Evolutionary conservation across 2,329 filamentous ascomycete genomes (phyloP), one percentile per base, ranked within the genome.

Genomic region (Botryosphaeria dothidea): DNA sequence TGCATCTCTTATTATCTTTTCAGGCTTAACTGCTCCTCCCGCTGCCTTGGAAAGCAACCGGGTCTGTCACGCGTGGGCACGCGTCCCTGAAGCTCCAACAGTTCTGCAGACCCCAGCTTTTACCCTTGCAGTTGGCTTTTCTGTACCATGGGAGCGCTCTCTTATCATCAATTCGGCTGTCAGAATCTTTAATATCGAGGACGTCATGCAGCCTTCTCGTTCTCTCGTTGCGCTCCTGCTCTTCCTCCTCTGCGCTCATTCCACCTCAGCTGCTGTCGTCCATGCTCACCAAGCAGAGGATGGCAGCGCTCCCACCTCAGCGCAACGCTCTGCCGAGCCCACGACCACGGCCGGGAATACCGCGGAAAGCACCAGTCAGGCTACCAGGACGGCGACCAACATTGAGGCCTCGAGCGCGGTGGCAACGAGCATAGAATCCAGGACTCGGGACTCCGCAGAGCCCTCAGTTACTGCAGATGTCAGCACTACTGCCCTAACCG

Each of bases 401-500:
- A 25, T 46, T 25, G 19, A 7, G 38, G 19, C 56, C 13, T 60
- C 56, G 9, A 21, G 13, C 19, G 41, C 41, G 15, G 56, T 21
- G 4, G 21, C 52, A 2, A 41, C 52, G 7, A 36, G 19, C 56
- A 34, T 45, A 23, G 27, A 60, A 46, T 21, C 56, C 41, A 46
- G 56, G 25, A 46, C 25, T 27, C 56, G 56, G 54, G 36, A 38
- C 36, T 58, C 54, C 54, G 54, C 54, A 58, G 23, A 29, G 54
- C n/a, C 54, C 13, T 46, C 56, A 23, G 9, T 36, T 13, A 46
- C 56, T 34, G 56, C 56, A 23, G 25, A 38, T 17, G 56, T 60
- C 38, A 60, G 56, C 56, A 60, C 56, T 60, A 60, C 56, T 46
- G 17, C 56, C 41, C 36, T 64, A 34, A 68, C 66, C 38, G 67